These are phyloP conservation scores for Tulasnella calospora DNA, from an alignment of 768 basidiomycete species.

Conservation along the genomic window DNA sequence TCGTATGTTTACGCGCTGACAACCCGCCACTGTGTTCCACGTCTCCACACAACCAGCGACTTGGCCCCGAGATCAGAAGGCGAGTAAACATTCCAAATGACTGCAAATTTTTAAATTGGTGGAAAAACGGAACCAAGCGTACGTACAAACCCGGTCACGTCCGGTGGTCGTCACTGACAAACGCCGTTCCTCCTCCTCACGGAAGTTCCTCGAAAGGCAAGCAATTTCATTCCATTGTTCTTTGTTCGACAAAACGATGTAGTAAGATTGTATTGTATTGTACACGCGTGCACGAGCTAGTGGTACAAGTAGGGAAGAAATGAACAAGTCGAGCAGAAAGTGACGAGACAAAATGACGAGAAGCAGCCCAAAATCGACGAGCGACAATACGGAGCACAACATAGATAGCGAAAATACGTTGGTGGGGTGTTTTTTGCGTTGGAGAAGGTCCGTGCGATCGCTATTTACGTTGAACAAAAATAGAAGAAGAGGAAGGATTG, in stretches of 20 bases:
- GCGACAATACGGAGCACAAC: neutral
- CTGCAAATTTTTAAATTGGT: neutral
- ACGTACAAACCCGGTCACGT: neutral
- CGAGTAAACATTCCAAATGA: slow-evolving; percentile 1
- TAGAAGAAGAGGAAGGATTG: neutral
- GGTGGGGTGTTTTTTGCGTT: neutral
- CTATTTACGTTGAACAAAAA: slow-evolving; percentile 1
- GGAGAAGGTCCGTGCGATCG: neutral
- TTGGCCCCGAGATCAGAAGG: neutral
- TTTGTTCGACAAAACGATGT: neutral
- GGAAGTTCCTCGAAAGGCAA: too few relatives aligned
- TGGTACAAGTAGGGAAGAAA: neutral
- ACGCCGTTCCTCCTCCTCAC: neutral
- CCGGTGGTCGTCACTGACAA: neutral
- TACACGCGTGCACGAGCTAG: neutral
- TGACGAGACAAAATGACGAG: neutral
- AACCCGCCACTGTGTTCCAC: neutral
- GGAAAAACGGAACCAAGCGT: neutral
- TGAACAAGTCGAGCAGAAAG: neutral
- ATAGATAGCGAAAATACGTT: slow-evolving; percentile 6
- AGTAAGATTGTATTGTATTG: slow-evolving; percentile 1
- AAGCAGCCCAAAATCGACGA: neutral
- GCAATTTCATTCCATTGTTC: too few relatives aligned
- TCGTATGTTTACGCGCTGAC: neutral
- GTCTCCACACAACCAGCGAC: neutral